Percentiles rank a stretch among this genome's conserved stretches.
These are phyloP conservation scores for Clavaria fumosa DNA, from an alignment of 768 basidiomycete genomes.

Conservation along the genomic window DNA sequence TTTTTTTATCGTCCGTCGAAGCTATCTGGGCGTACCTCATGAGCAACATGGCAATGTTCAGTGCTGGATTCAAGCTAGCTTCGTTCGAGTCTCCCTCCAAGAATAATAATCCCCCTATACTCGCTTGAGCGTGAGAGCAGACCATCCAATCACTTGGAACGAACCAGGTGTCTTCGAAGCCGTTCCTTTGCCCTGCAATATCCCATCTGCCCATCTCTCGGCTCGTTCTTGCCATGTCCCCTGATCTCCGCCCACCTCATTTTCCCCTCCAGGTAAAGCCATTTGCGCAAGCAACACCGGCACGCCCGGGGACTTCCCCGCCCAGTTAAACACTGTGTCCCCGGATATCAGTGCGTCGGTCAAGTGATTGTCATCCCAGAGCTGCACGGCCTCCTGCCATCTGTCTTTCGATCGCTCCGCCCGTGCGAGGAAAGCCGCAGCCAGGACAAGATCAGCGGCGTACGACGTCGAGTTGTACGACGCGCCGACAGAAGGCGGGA, in stretches of 20 bases:
- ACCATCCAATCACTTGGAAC: constrained; percentile 12
- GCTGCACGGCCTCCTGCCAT: constrained; percentile 47
- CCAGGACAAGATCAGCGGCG: constrained; percentile 58
- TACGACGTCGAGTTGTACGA: constrained; percentile 63
- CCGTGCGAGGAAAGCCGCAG: constrained; percentile 62
- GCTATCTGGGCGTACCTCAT: constrained; percentile 63
- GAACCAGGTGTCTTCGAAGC: constrained; percentile 49
- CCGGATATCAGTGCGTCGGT: too few species aligned
- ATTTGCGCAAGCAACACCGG: constrained; percentile 66
- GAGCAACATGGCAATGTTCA: constrained; percentile 78
- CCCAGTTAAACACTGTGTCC: constrained; percentile 79
- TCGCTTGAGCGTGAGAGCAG: background rate
- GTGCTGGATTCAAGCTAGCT: constrained; percentile 70
- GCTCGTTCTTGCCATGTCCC: constrained; percentile 53
- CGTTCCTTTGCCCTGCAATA: constrained; percentile 41
- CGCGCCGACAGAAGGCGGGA: constrained; percentile 41
- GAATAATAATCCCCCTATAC: constrained; percentile 60
- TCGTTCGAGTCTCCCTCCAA: constrained; percentile 73
- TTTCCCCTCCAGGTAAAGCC: too few species aligned
- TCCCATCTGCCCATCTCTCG: constrained; percentile 61
- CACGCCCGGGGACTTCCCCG: constrained; percentile 63
- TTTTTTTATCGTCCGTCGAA: constrained; percentile 38
- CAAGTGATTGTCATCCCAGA: constrained; percentile 44
- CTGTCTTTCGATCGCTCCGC: constrained; percentile 46
- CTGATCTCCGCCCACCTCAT: constrained; percentile 36